Evolutionary conservation across 257 asterid species (phyloP).

Genomic region (Forsythia viridissima): DNA sequence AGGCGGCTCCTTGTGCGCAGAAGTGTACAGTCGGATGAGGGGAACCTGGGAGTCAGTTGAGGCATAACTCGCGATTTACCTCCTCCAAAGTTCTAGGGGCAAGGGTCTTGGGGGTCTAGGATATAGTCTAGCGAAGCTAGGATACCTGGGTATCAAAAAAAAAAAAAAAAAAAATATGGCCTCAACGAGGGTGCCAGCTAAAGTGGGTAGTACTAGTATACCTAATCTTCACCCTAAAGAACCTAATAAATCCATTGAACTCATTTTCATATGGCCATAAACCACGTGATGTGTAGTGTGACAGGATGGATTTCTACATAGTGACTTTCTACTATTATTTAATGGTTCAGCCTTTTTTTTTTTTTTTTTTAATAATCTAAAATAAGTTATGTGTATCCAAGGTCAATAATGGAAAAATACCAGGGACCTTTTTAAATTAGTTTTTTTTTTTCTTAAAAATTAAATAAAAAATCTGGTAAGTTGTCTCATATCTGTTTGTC

Average conservation of each 20-base stretch:
- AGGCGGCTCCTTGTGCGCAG: too few relatives aligned
- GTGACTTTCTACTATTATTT: not conserved
- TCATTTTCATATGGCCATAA: not conserved
- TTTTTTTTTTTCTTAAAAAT: too few relatives aligned
- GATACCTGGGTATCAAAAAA: too few relatives aligned
- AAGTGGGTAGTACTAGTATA: not conserved
- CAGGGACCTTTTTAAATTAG: not conserved
- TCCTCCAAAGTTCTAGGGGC: too few relatives aligned
- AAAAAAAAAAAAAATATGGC: too few relatives aligned
- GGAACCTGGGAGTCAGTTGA: too few relatives aligned
- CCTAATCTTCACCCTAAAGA: not conserved
- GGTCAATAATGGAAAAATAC: not conserved
- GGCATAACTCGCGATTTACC: too few relatives aligned
- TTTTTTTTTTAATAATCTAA: not conserved
- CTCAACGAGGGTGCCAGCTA: not conserved
- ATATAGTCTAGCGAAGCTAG: too few relatives aligned
- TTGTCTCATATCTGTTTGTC: too few relatives aligned
- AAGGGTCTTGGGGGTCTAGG: too few relatives aligned
- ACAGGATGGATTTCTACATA: not conserved
- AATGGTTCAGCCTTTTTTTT: not conserved
- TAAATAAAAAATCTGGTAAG: too few relatives aligned
- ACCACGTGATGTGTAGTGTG: not conserved
- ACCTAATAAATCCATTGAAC: slow-evolving; percentile 14
- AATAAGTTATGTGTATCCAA: not conserved
- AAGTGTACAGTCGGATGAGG: too few relatives aligned